Evolutionary conservation across 306 rosid genomes (phyloP), one percentile per base, ranked within the genome.

Genomic region (Vigna hirtella): DNA sequence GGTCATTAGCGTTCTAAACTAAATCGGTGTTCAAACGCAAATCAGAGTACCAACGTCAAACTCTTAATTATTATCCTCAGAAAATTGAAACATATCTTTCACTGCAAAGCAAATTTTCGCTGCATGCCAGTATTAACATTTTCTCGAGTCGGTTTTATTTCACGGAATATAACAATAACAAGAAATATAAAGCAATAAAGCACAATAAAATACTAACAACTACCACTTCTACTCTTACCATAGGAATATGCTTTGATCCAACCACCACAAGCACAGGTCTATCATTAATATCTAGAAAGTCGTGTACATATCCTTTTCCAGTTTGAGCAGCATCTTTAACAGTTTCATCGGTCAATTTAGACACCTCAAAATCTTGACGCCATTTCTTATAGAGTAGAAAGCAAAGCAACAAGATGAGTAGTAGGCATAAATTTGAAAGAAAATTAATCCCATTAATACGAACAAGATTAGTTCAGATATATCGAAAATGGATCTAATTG

Each of bases 321-420:
- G 91, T 93, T 86, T 85, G 84, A 70, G 96, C 93, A 34, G 86
- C 82, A 40, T 63, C 71, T 84, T 80, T 83, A 77, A 95, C 90
- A 8, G 84, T 69, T 73, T 90, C 93, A 83, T 91, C 93, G 24
- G 97, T 79, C 88, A 93, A 70, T 67, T 88, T 85, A 59, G 90
- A 84, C 77, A 93, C 96, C 74, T 92, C 84, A 76, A 93, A 93
- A 74, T 91, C 97, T 83, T 68, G 91, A 86, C 94, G 98, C 99
- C 99, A 95, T 88, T 87, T 93, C 99, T 95, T 72, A 74, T 65
- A 65, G 73, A 66, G 83, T 72, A 84, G 79, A 86, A 84, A 81
- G 81, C 85, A 85, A 80, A 52, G 45, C 42, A 55, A 48, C 69
- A 65, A 65, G 52, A 32, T 58, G 42, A 56, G 70, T 58, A 56